Conservation (phyloP, 1,284 basidiomycete species). For the Trichosporon faecale region DNA sequence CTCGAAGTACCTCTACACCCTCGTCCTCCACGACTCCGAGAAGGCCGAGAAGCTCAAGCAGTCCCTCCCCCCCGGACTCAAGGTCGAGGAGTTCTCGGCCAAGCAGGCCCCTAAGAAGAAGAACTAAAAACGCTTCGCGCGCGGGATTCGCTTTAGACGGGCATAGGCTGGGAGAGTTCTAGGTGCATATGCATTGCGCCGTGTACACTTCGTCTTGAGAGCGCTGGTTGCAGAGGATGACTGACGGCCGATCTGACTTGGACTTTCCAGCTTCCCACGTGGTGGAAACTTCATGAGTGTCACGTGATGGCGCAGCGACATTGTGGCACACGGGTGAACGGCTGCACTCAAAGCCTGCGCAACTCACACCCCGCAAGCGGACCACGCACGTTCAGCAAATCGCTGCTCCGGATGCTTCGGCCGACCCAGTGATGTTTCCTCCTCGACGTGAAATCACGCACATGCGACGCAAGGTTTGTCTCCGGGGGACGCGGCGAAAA, state of each 20-base stretch:
- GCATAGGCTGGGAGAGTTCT: conserved; percentile 8
- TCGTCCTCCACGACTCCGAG: conserved; percentile 90
- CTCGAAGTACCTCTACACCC: conserved; percentile 95
- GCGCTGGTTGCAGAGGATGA: background rate
- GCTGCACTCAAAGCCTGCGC: background rate
- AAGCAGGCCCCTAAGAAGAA: conserved; percentile 53
- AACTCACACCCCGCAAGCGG: background rate
- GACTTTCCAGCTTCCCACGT: background rate
- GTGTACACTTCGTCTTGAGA: conserved; percentile 18
- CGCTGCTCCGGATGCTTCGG: background rate
- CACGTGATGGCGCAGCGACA: background rate
- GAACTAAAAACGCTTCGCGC: conserved; percentile 32
- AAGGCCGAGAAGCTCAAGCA: conserved; percentile 99
- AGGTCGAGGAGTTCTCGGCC: conserved; percentile 52
- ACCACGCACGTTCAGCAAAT: background rate
- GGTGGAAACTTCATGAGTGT: no score
- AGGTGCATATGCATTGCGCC: conserved; percentile 20
- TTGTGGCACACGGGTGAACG: background rate
- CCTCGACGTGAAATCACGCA: background rate
- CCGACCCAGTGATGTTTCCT: background rate
- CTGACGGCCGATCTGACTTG: background rate
- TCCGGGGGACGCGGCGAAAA: no score
- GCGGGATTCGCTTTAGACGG: background rate
- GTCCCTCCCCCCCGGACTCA: conserved; percentile 73
- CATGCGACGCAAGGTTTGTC: background rate